Evolutionary conservation across 352 stramenopile genomes (phyloP), one percentile per base, ranked within the genome.

Genomic region (Globisporangium nagaii): DNA sequence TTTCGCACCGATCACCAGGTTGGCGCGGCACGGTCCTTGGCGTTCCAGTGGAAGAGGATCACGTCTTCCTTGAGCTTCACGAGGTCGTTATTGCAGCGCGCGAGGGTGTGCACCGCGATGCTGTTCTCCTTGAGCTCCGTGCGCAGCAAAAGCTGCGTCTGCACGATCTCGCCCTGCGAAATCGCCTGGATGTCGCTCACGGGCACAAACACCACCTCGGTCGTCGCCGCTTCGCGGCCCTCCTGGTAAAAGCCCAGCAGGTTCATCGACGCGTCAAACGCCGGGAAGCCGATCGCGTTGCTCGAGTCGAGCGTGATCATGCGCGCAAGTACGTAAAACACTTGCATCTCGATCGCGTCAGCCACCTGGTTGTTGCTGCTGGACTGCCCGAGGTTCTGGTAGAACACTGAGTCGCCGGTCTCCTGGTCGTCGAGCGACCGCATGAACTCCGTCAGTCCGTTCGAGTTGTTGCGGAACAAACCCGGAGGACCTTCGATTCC

Each of bases 41-140:
- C 79, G 47, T 90, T 88, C 83, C 83, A 93, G 61, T 90, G 75
- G 62, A 88, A 93, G 27, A 93, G 70, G 36, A 93, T 88, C 25
- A 90, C 83, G 35, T 93, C 81, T 56, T 93, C 83, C 64, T 90
- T 90, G 35, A 93, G 69, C 61, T 93, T 90, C 41, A 86, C 75
- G 36, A 93, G 62, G 60, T 90, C 78, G 48, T 93, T 93, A 64
- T 82, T 88, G 71, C 78, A 90, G 13, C 74, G 65, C 39, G 71
- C 65, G 25, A 93, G 56, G 13, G 76, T 89, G 67, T 87, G 74
- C 27, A 93, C 78, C 1, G 78, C 78, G 36, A 58, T 71, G 55
- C 76, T 90, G 60, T 83, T 86, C 36, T 76, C 68, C 58, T 90
- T 90, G 40, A 90, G 72, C 62, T 89, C 83, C 0, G 60, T 78